Percentiles rank a stretch among this genome's conserved stretches.
These are phyloP conservation scores for Harringtonia aguacate DNA, from an alignment of 2,329 filamentous ascomycete genomes.

Conservation along the genomic window DNA sequence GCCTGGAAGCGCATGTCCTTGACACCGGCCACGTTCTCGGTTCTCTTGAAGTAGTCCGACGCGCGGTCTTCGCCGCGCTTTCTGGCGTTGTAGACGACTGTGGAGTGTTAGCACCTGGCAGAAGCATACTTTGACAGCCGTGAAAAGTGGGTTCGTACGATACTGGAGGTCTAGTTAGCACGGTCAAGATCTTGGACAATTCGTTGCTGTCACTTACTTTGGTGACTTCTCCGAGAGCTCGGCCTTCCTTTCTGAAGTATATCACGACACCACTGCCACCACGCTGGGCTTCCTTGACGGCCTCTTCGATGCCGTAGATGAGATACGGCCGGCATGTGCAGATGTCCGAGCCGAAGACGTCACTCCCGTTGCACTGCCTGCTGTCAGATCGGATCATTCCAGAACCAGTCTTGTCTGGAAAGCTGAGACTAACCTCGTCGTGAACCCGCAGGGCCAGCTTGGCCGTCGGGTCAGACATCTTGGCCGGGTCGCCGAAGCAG, in stretches of 20 bases:
- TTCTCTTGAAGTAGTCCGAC: conserved; percentile 90
- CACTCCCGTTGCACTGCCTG: conserved; percentile 72
- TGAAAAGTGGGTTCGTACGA: conserved; percentile 10
- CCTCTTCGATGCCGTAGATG: conserved; percentile 94
- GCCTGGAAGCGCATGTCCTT: conserved; percentile 98
- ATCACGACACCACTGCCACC: conserved; percentile 93
- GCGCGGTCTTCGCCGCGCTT: conserved; percentile 72
- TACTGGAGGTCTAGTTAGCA: no score
- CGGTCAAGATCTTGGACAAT: conserved; percentile 1
- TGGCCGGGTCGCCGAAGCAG: conserved; percentile 89
- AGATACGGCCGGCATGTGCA: conserved; percentile 94
- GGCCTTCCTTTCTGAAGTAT: conserved; percentile 96
- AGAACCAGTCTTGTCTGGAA: no score
- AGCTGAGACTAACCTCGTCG: conserved; percentile 41
- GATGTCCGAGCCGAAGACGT: conserved; percentile 96
- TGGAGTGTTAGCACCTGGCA: background rate
- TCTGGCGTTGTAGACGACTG: conserved; percentile 64
- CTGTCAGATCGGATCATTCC: no score
- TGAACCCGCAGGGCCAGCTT: conserved; percentile 75
- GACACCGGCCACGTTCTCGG: conserved; percentile 96
- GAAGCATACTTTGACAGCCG: background rate
- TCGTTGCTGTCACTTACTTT: conserved; percentile 51
- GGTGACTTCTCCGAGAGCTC: conserved; percentile 88
- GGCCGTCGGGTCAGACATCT: conserved; percentile 79
- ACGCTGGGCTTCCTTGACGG: conserved; percentile 91